phyloP scores from a whole-genome alignment of 2,329 filamentous ascomycete genomes.

The Ilyonectria mors-panacis region DNA sequence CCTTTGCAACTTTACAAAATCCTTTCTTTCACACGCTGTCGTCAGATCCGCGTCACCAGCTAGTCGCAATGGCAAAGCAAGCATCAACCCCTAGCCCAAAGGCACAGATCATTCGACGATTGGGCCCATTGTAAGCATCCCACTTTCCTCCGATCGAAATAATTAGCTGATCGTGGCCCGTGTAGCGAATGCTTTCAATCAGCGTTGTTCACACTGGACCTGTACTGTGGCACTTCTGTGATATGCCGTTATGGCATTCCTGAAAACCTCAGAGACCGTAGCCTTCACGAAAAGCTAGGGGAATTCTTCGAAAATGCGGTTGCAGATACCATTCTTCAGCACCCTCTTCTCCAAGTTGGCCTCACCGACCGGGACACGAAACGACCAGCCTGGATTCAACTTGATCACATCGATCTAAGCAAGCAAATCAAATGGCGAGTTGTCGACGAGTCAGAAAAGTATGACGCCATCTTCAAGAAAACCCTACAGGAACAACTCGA shows the following conservation, averaged over 20 bases:
- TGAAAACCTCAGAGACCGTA: neutral
- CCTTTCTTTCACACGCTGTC: neutral
- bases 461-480: neutral
- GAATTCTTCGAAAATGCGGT: conserved; percentile 19
- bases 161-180: neutral
- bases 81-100: conserved; percentile 3
- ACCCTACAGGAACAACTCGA: conserved; percentile 3
- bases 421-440: conserved; percentile 18
- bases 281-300: conserved; percentile 4
- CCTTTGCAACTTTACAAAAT: neutral
- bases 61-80: neutral
- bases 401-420: conserved; percentile 11
- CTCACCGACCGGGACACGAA: conserved; percentile 10
- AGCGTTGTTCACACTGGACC: conserved; percentile 11
- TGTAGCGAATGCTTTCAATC: conserved; percentile 21
- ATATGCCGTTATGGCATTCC: conserved; percentile 24
- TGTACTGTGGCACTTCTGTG: conserved; percentile 18
- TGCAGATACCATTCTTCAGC: conserved; percentile 22
- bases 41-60: neutral
- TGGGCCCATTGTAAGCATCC: conserved; percentile 20
- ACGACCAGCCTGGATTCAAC: conserved; percentile 7
- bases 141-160: neutral
- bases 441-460: conserved; percentile 8
- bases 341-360: conserved; percentile 29
- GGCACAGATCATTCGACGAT: conserved; percentile 16